These are phyloP conservation scores for Artemisia tridentata DNA, from an alignment of 129 eudicot genomes.

Conservation along the genomic window DNA sequence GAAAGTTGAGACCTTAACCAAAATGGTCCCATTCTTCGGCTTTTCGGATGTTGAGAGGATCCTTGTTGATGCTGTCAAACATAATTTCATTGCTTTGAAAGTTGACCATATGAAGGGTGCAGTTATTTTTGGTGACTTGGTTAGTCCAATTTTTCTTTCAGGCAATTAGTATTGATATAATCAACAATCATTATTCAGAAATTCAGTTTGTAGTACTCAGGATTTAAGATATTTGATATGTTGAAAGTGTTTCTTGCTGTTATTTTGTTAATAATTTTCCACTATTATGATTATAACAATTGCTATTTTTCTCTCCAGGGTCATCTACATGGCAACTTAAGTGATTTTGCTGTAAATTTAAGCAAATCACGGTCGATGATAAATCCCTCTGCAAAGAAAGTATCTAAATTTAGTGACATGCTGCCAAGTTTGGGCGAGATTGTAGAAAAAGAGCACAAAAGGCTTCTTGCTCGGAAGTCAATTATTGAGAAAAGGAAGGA, in stretches of 20 bases:
- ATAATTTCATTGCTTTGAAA: too few relatives aligned
- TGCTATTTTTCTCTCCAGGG: slow-evolving; percentile 33
- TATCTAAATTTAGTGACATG: slow-evolving; percentile 42
- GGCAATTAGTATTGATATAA: too few relatives aligned
- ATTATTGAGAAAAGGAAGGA: slow-evolving; percentile 71
- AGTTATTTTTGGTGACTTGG: too few relatives aligned
- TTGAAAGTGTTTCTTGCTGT: too few relatives aligned
- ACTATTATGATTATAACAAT: background rate
- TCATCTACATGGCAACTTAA: slow-evolving; percentile 51
- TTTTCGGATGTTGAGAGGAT: slow-evolving; percentile 62
- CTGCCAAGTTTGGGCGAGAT: slow-evolving; percentile 51
- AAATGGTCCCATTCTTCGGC: slow-evolving; percentile 65
- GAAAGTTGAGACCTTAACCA: too few relatives aligned
- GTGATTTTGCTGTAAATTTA: slow-evolving; percentile 50
- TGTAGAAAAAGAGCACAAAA: slow-evolving; percentile 67
- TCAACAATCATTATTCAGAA: too few relatives aligned
- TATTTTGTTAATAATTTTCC: too few relatives aligned
- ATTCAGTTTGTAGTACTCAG: too few relatives aligned
- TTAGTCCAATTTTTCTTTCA: too few relatives aligned
- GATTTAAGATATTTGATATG: slow-evolving; percentile 43
- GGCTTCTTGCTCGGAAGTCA: slow-evolving; percentile 71
- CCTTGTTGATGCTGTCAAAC: slow-evolving; percentile 74
- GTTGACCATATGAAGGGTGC: too few relatives aligned
- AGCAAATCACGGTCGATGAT: slow-evolving; percentile 63
- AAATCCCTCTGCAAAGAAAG: slow-evolving; percentile 37